Percentiles rank a stretch among this genome's conserved stretches.
Conservation (phyloP, 257 asterid genomes). For the Handroanthus guayacan region DNA sequence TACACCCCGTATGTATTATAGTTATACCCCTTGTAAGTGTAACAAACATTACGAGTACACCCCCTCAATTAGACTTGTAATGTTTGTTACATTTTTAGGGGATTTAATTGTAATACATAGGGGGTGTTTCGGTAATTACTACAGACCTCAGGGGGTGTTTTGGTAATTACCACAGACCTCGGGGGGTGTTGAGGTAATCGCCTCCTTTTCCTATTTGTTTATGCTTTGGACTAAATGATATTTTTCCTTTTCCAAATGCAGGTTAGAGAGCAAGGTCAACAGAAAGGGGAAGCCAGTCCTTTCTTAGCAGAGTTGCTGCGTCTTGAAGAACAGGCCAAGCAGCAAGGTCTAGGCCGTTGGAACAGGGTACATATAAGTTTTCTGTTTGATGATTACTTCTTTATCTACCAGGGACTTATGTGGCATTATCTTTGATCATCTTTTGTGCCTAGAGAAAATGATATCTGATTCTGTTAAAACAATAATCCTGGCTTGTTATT, state of each 20-base stretch:
- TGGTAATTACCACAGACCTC: too few species aligned
- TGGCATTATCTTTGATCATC: background rate
- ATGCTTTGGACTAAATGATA: slow-evolving; percentile 13
- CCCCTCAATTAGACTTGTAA: too few species aligned
- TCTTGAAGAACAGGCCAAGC: slow-evolving; percentile 86
- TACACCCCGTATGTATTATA: too few species aligned
- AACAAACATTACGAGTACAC: too few species aligned
- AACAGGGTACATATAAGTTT: slow-evolving; percentile 63
- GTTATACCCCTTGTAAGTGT: too few species aligned
- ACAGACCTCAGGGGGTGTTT: too few species aligned
- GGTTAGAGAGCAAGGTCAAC: slow-evolving; percentile 96
- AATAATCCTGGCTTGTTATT: slow-evolving; percentile 25
- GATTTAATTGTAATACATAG: too few species aligned
- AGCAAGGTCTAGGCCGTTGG: slow-evolving; percentile 96
- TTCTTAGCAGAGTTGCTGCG: slow-evolving; percentile 69
- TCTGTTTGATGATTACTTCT: slow-evolving; percentile 2
- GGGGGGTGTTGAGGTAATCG: too few species aligned
- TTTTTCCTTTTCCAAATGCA: slow-evolving; percentile 38
- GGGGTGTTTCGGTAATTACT: too few species aligned
- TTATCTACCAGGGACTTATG: background rate
- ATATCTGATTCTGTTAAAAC: background rate
- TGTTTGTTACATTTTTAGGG: too few species aligned
- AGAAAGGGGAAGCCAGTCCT: slow-evolving; percentile 93
- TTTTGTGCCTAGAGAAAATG: slow-evolving; percentile 1
- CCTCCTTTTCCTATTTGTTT: background rate